Evolutionary conservation across 306 rosid genomes (phyloP).

Genomic region (Corylus americana): DNA sequence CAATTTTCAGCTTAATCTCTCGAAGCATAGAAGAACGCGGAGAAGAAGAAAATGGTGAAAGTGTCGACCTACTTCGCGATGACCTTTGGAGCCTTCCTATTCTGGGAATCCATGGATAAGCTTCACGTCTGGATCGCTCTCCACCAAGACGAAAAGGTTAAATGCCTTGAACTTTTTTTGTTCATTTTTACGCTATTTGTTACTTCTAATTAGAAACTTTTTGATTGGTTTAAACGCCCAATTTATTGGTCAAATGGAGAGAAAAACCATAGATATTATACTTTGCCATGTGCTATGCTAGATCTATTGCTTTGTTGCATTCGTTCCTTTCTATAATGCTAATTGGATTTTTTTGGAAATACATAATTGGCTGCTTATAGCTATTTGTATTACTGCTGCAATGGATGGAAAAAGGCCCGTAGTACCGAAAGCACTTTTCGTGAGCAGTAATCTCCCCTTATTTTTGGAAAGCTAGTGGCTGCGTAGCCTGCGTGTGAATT

Average conservation of each 20-base stretch:
- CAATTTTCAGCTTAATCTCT: neutral
- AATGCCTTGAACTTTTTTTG: neutral
- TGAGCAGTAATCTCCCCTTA: too few species aligned
- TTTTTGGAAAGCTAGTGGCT: too few species aligned
- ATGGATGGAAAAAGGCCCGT: too few species aligned
- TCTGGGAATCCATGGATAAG: conserved; percentile 94
- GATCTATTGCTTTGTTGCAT: neutral
- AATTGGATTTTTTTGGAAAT: neutral
- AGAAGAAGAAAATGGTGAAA: conserved; percentile 67
- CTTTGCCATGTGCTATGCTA: neutral
- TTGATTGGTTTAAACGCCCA: neutral
- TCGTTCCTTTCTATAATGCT: neutral
- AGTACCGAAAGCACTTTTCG: too few species aligned
- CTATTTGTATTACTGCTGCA: neutral
- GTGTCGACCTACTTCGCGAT: conserved; percentile 79
- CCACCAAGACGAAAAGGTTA: conserved; percentile 94
- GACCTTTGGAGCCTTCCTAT: conserved; percentile 87
- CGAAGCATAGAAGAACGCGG: neutral
- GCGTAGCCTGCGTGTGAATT: too few species aligned
- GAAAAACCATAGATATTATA: neutral
- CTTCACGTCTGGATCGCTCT: conserved; percentile 98
- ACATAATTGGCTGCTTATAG: neutral
- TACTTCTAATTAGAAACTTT: neutral
- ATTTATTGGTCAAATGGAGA: neutral
- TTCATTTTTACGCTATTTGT: neutral